Base-by-base conservation (phyloP, 176 grass and related monocot genomes). In the Oryza rufipogon region DNA sequence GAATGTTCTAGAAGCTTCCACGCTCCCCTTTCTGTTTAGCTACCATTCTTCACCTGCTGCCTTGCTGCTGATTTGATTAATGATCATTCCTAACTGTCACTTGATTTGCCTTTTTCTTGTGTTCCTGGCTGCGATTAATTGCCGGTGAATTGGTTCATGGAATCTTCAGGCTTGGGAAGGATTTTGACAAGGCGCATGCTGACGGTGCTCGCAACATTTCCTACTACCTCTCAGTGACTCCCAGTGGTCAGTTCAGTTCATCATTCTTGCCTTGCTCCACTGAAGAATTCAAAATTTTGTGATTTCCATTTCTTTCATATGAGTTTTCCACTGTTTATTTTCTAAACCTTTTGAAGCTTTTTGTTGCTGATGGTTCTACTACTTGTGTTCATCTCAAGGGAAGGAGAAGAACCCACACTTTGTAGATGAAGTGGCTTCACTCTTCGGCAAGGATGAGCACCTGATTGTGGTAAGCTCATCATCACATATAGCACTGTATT, bases 391-490 rank as follows among this genome's bases (percentile, higher is more conserved):
- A n/a, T 41, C 8, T 6, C 0, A 46, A 89, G 81, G 63, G 87
- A 84, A 74, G 70, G 81, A 89, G 81, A 84, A 84, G 71, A 89
- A 80, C 0, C 81, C 87, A 38, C 38, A 0, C 34, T 89, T 89
- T 30, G 38, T 63, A 15, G 81, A 89, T 16, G 61, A 88, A 84
- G 87, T 88, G 19, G 69, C 87, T 26, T 48, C 60, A 3, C 33
- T 88, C 9, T 69, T 9, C 39, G 63, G 47, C 22, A 88, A 84
- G 48, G 69, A 88, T 12, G 81, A 48, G 7, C 14, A 16, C 68
- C 73, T 88, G 7, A 84, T 88, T 44, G 81, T 88, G 80, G 86
- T 88, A 88, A 38, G 51, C 32, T 68, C 25, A 16, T 30, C 22
- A 48, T 74, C 56, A 61, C 20, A 58, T 75, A 58, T 10, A 75